These are phyloP conservation scores for Penicillium subrubescens DNA, from an alignment of 495 filamentous ascomycete genomes.

Conservation along the genomic window DNA sequence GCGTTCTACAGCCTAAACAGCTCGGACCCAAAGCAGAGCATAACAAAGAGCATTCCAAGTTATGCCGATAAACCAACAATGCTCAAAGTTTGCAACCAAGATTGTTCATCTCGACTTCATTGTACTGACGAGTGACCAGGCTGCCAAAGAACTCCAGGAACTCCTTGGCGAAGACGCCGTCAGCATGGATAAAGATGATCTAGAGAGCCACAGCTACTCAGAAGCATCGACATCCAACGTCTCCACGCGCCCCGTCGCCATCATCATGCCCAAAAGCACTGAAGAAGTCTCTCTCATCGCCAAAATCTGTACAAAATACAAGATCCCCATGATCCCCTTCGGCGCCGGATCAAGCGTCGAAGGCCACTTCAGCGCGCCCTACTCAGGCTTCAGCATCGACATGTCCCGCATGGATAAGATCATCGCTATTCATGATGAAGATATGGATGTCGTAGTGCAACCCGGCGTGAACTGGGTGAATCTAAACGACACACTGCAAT, in stretches of 20 bases:
- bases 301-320: conserved; percentile 78
- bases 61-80: not conserved
- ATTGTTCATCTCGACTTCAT: not conserved
- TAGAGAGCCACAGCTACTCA: conserved; percentile 80
- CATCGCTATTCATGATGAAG: conserved; percentile 73
- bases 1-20: not conserved
- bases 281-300: conserved; percentile 79
- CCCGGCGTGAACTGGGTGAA: conserved; percentile 87
- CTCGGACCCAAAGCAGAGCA: not conserved
- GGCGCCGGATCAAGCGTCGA: conserved; percentile 87
- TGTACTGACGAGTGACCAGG: not conserved
- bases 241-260: conserved; percentile 73
- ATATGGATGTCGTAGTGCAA: conserved; percentile 92
- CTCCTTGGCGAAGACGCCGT: conserved; percentile 17
- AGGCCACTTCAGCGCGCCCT: conserved; percentile 82
- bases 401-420: conserved; percentile 86
- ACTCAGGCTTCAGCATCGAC: conserved; percentile 84
- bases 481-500: conserved; percentile 75
- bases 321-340: conserved; percentile 81
- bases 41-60: no score
- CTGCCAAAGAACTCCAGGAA: conserved; percentile 13
- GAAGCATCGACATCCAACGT: conserved; percentile 86
- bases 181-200: conserved; percentile 68
- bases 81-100: not conserved
- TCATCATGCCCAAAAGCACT: conserved; percentile 76